phyloP scores from a whole-genome alignment of 2,329 filamentous ascomycete species.

The Stromatinia cepivora region DNA sequence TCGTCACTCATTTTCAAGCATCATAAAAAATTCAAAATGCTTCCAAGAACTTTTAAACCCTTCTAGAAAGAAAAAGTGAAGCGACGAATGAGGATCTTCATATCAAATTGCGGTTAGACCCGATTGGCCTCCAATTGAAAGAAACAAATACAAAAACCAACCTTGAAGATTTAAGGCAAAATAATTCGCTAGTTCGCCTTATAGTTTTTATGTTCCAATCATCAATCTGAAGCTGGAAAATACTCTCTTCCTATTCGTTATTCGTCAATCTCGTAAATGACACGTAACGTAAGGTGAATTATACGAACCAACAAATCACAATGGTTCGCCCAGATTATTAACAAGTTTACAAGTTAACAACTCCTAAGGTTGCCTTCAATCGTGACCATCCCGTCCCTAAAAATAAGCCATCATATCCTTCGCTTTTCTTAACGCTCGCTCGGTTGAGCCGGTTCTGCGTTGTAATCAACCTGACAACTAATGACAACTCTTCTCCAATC shows the following conservation, averaged over 20 bases:
- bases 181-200: slow-evolving; percentile 27
- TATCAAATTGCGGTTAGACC: slow-evolving; percentile 24
- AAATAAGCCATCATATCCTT: not conserved
- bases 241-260: not conserved
- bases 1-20: not conserved
- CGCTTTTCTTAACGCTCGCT: slow-evolving; percentile 17
- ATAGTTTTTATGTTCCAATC: slow-evolving; percentile 13
- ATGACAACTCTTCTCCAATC: slow-evolving; percentile 4
- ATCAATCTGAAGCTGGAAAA: not conserved
- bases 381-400: not conserved
- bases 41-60: not conserved
- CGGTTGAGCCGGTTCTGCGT: slow-evolving; percentile 4
- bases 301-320: slow-evolving; percentile 23
- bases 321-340: slow-evolving; percentile 25
- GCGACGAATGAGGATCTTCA: slow-evolving; percentile 33
- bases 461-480: slow-evolving; percentile 15
- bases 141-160: not conserved
- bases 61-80: slow-evolving; percentile 28
- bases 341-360: not conserved
- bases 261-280: slow-evolving; percentile 25
- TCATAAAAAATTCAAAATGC: not conserved
- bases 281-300: slow-evolving; percentile 11
- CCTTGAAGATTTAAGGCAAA: slow-evolving; percentile 10
- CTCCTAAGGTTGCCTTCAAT: slow-evolving; percentile 18
- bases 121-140: slow-evolving; percentile 25